These are phyloP conservation scores for Gossypium longicalyx DNA, from an alignment of 345 rosid species.

Conservation along the genomic window DNA sequence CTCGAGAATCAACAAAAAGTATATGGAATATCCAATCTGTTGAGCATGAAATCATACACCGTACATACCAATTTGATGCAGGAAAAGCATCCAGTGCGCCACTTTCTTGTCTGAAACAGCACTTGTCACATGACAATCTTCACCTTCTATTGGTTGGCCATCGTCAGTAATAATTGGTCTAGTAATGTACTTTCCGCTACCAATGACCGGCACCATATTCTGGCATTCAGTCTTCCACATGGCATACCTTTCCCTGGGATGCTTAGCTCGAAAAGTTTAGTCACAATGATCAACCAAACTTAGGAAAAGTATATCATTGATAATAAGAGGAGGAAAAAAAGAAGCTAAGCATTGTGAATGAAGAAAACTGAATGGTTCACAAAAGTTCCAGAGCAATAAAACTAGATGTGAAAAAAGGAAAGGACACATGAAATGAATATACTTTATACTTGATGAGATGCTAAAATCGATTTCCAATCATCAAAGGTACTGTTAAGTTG, in stretches of 20 bases:
- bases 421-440: not conserved
- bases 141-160: conserved; percentile 51
- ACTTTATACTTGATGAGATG: not conserved
- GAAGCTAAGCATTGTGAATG: not conserved
- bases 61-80: conserved; percentile 82
- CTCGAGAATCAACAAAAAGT: not conserved
- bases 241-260: conserved; percentile 68
- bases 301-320: conserved; percentile 8
- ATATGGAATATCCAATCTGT: conserved; percentile 3
- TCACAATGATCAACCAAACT: conserved; percentile 1
- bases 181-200: conserved; percentile 63
- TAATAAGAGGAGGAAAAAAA: not conserved
- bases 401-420: not conserved
- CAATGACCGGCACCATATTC: conserved; percentile 75
- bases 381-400: conserved; percentile 3
- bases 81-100: conserved; percentile 68
- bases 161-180: conserved; percentile 59
- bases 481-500: not conserved
- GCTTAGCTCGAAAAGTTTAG: conserved; percentile 24
- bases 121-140: conserved; percentile 32
- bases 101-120: conserved; percentile 57
- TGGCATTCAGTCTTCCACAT: conserved; percentile 78
- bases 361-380: not conserved
- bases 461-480: not conserved
- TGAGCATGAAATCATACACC: conserved; percentile 16